Conservation (phyloP, 441 rosid species). For the Jatropha podagrica region DNA sequence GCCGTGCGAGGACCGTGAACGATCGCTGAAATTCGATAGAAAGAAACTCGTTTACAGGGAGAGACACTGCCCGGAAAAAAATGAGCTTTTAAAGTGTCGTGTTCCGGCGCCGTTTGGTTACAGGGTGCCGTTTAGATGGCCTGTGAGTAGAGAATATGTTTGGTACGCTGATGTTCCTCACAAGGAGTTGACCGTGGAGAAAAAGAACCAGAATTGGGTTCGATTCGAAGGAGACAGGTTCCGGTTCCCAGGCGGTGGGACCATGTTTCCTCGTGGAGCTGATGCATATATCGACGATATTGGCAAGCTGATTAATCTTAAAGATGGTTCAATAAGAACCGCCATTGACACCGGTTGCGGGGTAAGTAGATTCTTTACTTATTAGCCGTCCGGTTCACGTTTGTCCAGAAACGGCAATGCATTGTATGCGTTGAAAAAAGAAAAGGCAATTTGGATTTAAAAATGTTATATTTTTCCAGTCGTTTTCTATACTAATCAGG, state of each 20-base stretch:
- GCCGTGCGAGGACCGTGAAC: slow-evolving; percentile 67
- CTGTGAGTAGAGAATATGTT: slow-evolving; percentile 63
- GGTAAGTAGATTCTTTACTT: too few species aligned
- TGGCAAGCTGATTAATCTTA: too few species aligned
- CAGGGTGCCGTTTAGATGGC: slow-evolving; percentile 79
- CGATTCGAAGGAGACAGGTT: slow-evolving; percentile 65
- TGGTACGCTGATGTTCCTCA: slow-evolving; percentile 93
- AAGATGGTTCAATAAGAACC: too few species aligned
- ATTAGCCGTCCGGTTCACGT: too few species aligned
- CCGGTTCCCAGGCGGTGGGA: slow-evolving; percentile 87
- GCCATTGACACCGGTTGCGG: too few species aligned
- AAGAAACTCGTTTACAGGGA: slow-evolving; percentile 65
- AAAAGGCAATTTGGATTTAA: too few species aligned
- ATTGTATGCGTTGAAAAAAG: too few species aligned
- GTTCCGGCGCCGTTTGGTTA: slow-evolving; percentile 84
- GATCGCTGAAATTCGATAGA: slow-evolving; percentile 61
- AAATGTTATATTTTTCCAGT: too few species aligned
- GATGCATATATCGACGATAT: too few species aligned
- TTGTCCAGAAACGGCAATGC: too few species aligned
- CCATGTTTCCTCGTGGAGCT: too few species aligned
- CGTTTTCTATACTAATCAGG: too few species aligned
- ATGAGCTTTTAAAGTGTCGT: slow-evolving; percentile 57
- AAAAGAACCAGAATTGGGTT: slow-evolving; percentile 85
- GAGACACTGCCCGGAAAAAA: slow-evolving; percentile 75
- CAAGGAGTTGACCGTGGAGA: slow-evolving; percentile 84